Evolutionary conservation across 257 asterid species (phyloP).

Genomic region (Striga asiatica): DNA sequence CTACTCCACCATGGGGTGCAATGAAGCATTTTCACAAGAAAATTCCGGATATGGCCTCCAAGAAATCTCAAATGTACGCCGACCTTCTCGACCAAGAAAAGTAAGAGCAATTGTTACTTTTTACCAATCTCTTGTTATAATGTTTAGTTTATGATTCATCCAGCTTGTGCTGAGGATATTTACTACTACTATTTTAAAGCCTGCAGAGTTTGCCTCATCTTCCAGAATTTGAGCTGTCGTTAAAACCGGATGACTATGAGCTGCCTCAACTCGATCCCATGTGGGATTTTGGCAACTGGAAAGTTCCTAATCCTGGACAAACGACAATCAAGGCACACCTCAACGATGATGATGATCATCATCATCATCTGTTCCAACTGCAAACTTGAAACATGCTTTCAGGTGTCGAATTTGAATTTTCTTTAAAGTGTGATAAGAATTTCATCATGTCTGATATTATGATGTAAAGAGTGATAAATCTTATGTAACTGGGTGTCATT

Average conservation of each 20-base stretch:
- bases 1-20: conserved; percentile 70
- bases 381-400: too few relatives aligned
- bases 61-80: conserved; percentile 66
- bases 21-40: conserved; percentile 68
- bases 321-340: conserved; percentile 43
- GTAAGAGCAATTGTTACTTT: conserved; percentile 18
- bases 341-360: too few relatives aligned
- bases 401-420: too few relatives aligned
- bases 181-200: conserved; percentile 24
- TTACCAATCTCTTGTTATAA: background rate
- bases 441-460: too few relatives aligned
- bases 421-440: too few relatives aligned
- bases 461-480: too few relatives aligned
- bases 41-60: conserved; percentile 69
- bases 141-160: too few relatives aligned
- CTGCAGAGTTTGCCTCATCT: conserved; percentile 48
- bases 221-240: conserved; percentile 71
- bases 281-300: conserved; percentile 48
- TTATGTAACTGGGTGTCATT: too few relatives aligned
- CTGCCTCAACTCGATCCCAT: conserved; percentile 48
- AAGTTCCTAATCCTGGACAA: conserved; percentile 33
- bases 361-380: too few relatives aligned
- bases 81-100: conserved; percentile 59
- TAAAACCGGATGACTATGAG: conserved; percentile 46
- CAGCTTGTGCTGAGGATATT: too few relatives aligned